Conservation (phyloP, 2,329 filamentous ascomycete species). For the Emericellopsis cladophorae region DNA sequence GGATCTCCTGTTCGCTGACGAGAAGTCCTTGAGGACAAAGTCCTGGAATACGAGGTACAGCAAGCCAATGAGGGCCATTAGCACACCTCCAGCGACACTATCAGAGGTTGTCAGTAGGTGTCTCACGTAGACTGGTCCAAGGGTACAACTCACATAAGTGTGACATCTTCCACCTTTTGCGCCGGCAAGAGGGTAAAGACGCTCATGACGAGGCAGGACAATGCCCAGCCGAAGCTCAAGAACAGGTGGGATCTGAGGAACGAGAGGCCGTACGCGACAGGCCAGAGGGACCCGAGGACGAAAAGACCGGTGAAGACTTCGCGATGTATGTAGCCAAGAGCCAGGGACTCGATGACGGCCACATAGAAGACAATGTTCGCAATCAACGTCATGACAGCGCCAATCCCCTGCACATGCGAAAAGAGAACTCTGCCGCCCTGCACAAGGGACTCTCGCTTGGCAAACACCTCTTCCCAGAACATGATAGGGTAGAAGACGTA, state of each 20-base stretch:
- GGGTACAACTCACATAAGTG: constrained; percentile 49
- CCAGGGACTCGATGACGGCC: constrained; percentile 70
- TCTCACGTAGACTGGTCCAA: background rate
- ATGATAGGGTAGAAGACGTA: constrained; percentile 87
- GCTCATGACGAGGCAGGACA: constrained; percentile 75
- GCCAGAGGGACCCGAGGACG: constrained; percentile 66
- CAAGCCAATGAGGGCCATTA: constrained; percentile 68
- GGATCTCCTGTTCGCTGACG: constrained; percentile 8
- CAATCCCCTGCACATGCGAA: constrained; percentile 49
- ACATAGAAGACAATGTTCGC: constrained; percentile 58
- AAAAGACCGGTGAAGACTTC: constrained; percentile 79
- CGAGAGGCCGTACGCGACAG: constrained; percentile 54
- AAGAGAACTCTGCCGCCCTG: constrained; percentile 59
- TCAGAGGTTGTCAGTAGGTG: constrained; percentile 4
- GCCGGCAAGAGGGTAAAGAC: constrained; percentile 81
- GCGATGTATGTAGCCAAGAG: constrained; percentile 82
- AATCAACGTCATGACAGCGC: constrained; percentile 43
- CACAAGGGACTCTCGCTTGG: constrained; percentile 55
- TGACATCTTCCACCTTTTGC: constrained; percentile 68
- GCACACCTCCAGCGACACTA: constrained; percentile 59
- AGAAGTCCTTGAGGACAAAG: constrained; percentile 33
- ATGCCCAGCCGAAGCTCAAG: constrained; percentile 58
- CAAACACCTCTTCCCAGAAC: constrained; percentile 95
- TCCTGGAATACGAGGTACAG: constrained; percentile 74
- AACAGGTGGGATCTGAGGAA: constrained; percentile 57